Conservation (phyloP, 129 eudicot species). For the Pulicaria dysenterica region DNA sequence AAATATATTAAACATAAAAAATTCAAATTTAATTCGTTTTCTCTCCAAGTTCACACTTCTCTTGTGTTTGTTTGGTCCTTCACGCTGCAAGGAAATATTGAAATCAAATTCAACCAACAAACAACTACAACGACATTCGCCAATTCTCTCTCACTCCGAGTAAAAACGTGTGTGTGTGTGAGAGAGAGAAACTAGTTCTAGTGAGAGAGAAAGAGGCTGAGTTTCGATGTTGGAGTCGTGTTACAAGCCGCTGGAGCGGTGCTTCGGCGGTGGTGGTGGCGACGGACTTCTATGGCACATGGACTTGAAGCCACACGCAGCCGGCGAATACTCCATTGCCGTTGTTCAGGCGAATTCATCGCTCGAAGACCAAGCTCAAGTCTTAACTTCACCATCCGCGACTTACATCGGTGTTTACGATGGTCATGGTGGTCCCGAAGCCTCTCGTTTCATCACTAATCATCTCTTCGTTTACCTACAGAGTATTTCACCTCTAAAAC, state of each 20-base stretch:
- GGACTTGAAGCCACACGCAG: conserved; percentile 61
- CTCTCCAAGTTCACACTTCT: conserved; percentile 32
- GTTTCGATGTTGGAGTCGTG: conserved; percentile 54
- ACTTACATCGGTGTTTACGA: conserved; percentile 71
- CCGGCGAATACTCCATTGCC: conserved; percentile 70
- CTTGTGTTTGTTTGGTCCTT: conserved; percentile 8
- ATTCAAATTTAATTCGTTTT: background rate
- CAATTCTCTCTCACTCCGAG: conserved; percentile 19
- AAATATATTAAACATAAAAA: background rate
- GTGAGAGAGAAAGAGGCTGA: conserved; percentile 16
- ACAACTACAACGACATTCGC: conserved; percentile 34
- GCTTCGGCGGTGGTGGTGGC: conserved; percentile 49
- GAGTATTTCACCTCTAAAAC: conserved; percentile 39
- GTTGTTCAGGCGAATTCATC: conserved; percentile 67
- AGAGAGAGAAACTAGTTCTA: conserved; percentile 19
- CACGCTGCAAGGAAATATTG: conserved; percentile 16
- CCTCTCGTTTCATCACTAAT: conserved; percentile 56
- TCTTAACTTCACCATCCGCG: conserved; percentile 57
- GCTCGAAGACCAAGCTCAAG: conserved; percentile 70
- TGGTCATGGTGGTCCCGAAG: conserved; percentile 77
- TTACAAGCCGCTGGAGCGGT: conserved; percentile 57
- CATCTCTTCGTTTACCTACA: conserved; percentile 57
- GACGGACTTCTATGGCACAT: conserved; percentile 65
- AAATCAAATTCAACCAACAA: conserved; percentile 24
- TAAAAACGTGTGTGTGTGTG: background rate